Percentiles rank a stretch among this genome's conserved stretches.
Conservation (phyloP, 1,284 basidiomycete species). For the Porodaedalea pini region DNA sequence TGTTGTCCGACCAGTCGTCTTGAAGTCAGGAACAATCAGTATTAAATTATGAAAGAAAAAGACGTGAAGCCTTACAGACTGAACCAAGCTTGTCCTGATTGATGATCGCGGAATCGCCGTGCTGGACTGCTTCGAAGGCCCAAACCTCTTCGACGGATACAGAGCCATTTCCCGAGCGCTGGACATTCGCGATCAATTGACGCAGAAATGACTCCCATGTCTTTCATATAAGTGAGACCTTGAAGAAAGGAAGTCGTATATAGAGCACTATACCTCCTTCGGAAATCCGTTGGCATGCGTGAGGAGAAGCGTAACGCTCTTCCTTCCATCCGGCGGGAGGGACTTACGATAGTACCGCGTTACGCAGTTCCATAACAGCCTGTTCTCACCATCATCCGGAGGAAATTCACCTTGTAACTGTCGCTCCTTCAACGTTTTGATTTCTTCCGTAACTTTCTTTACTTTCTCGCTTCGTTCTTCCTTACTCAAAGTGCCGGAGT, state of each 20-base stretch:
- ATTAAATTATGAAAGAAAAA: not conserved
- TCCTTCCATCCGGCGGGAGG: not conserved
- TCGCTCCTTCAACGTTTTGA: not conserved
- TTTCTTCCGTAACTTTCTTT: not conserved
- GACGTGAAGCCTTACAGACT: constrained; percentile 32
- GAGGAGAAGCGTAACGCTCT: constrained; percentile 31
- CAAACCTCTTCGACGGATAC: constrained; percentile 50
- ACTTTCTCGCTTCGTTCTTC: constrained; percentile 5
- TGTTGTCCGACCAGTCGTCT: constrained; percentile 51
- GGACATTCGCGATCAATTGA: constrained; percentile 20
- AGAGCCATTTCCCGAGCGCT: not conserved
- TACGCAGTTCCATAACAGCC: constrained; percentile 32
- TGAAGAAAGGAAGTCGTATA: not conserved
- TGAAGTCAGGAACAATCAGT: not conserved
- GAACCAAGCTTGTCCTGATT: constrained; percentile 46
- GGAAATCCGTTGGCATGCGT: constrained; percentile 36
- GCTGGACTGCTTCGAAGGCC: constrained; percentile 52
- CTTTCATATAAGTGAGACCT: constrained; percentile 20
- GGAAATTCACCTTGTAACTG: not conserved
- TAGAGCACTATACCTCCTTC: constrained; percentile 32
- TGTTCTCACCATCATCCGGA: constrained; percentile 1
- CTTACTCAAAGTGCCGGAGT: not conserved
- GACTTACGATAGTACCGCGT: constrained; percentile 32
- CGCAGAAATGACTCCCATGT: constrained; percentile 34
- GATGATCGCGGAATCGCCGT: constrained; percentile 50